Conservation (phyloP, 805 yeast species). For the Zygosaccharomyces pseudorouxii region DNA sequence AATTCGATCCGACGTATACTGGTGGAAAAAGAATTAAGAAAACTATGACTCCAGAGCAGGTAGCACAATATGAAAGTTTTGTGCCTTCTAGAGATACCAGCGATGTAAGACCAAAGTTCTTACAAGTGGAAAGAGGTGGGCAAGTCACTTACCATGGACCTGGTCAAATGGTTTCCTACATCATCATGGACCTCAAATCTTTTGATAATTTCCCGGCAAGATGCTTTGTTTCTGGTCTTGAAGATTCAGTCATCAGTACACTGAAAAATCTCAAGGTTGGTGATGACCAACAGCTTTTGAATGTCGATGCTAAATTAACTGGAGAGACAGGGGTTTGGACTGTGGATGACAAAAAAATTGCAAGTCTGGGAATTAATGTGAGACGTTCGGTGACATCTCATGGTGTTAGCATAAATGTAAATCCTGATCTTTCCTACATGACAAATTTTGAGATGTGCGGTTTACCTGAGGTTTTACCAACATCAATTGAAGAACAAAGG, state of each 20-base stretch:
- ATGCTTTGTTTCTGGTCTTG: constrained; percentile 63
- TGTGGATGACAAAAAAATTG: constrained; percentile 55
- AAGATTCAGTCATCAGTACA: constrained; percentile 49
- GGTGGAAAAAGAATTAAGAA: constrained; percentile 81
- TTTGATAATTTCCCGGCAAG: constrained; percentile 54
- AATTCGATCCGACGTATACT: constrained; percentile 82
- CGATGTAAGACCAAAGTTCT: constrained; percentile 50
- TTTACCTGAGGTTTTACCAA: constrained; percentile 55
- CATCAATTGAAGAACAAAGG: constrained; percentile 42
- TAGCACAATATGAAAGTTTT: constrained; percentile 24
- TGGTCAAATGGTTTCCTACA: constrained; percentile 86
- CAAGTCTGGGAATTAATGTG: constrained; percentile 86
- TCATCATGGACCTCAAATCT: constrained; percentile 64
- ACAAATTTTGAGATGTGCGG: constrained; percentile 84
- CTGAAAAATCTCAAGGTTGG: constrained; percentile 28
- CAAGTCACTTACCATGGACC: constrained; percentile 96
- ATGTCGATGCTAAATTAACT: constrained; percentile 40
- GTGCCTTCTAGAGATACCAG: constrained; percentile 24
- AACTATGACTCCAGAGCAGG: constrained; percentile 37
- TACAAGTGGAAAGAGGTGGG: constrained; percentile 89
- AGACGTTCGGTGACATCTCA: constrained; percentile 82
- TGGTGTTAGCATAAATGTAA: constrained; percentile 79
- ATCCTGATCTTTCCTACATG: constrained; percentile 67
- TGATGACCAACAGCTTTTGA: constrained; percentile 10
- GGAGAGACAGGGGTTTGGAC: constrained; percentile 90